A percentile compares a stretch with the other conserved stretches of the same genome.
phyloP scores from a whole-genome alignment of 1,139 yeast genomes.

The Yamadazyma triangularis region DNA sequence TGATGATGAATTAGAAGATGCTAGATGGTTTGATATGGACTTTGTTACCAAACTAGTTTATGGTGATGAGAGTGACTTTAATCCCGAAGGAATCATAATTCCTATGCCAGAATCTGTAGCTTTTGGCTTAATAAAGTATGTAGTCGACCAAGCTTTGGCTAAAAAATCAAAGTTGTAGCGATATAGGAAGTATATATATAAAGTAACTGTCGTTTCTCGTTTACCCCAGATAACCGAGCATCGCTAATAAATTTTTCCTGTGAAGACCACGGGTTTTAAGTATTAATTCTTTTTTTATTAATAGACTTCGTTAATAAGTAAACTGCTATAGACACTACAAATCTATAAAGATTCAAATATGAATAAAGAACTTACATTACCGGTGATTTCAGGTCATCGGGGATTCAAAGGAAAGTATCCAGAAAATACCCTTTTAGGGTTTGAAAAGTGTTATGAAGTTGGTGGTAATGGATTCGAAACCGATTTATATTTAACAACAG shows the following conservation, averaged over 20 bases:
- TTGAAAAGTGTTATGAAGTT: constrained; percentile 61
- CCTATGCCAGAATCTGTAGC: constrained; percentile 44
- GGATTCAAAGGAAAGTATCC: constrained; percentile 61
- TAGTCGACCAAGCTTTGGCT: constrained; percentile 39
- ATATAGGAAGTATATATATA: no score
- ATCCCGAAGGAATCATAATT: constrained; percentile 37
- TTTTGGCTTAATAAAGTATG: constrained; percentile 35
- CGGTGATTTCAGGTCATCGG: constrained; percentile 41
- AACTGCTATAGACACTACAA: no score
- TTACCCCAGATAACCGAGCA: no score
- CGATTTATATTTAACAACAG: constrained; percentile 75
- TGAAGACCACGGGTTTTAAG: no score
- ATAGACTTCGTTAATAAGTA: no score
- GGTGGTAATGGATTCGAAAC: constrained; percentile 79
- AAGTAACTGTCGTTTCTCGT: no score
- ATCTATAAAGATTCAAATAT: no score
- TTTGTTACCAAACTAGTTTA: constrained; percentile 47
- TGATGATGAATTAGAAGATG: constrained; percentile 81
- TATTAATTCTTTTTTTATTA: no score
- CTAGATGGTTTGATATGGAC: constrained; percentile 70
- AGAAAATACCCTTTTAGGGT: constrained; percentile 76
- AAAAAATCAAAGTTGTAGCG: constrained; percentile 10
- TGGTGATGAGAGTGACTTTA: constrained; percentile 24
- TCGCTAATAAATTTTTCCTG: no score
- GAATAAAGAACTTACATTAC: no score